A percentile compares a stretch with the other conserved stretches of the same genome.
phyloP scores from a whole-genome alignment of 176 grass and related monocot species.

The Puya raimondii region DNA sequence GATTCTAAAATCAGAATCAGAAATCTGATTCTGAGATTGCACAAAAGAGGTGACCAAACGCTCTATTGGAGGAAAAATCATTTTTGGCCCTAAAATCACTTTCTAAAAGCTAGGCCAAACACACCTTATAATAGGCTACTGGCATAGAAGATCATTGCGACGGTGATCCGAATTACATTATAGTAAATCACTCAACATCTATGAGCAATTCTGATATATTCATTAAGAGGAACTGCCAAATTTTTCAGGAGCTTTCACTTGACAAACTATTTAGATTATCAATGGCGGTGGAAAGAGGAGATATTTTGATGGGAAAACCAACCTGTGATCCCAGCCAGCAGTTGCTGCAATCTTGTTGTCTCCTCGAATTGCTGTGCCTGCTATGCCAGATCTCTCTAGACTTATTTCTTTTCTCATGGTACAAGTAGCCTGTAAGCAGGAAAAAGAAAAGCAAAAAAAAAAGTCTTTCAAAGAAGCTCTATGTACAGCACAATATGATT shows the following conservation, averaged over 20 bases:
- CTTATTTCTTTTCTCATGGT: slow-evolving; percentile 71
- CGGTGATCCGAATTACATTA: background rate
- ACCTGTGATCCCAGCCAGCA: slow-evolving; percentile 96
- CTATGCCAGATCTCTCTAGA: slow-evolving; percentile 57
- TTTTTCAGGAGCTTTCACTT: background rate
- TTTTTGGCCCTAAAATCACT: too few relatives aligned
- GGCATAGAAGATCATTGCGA: background rate
- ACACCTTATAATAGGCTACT: background rate
- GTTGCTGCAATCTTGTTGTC: slow-evolving; percentile 84
- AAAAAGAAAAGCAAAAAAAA: too few relatives aligned
- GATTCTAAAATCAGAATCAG: too few relatives aligned
- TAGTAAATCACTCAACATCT: background rate
- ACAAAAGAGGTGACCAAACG: too few relatives aligned
- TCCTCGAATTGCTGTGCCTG: slow-evolving; percentile 51
- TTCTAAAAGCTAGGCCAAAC: too few relatives aligned
- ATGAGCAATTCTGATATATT: background rate
- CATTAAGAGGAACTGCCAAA: background rate
- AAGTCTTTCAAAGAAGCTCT: too few relatives aligned
- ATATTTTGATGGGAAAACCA: slow-evolving; percentile 17
- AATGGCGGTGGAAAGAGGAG: slow-evolving; percentile 1
- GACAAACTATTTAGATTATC: background rate
- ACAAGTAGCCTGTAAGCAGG: slow-evolving; percentile 34
- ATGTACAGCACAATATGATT: too few relatives aligned
- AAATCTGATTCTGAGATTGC: too few relatives aligned
- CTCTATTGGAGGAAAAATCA: too few relatives aligned